Evolutionary conservation across 768 basidiomycete genomes (phyloP).

Genomic region (Saitozyma podzolica): DNA sequence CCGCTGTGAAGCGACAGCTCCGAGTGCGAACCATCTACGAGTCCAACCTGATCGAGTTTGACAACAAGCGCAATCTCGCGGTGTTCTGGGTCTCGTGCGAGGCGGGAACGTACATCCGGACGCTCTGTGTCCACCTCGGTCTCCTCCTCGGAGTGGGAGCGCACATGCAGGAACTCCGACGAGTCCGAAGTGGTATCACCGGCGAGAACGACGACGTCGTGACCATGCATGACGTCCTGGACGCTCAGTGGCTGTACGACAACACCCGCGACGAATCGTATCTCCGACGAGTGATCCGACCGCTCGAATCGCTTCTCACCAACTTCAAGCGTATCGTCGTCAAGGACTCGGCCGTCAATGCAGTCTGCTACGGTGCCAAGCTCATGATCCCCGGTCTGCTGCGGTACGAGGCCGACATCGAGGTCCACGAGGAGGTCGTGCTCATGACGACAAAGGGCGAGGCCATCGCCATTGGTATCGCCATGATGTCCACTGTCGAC

Average conservation of each 20-base stretch:
- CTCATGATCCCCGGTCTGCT: conserved; percentile 98
- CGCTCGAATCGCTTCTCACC: conserved; percentile 87
- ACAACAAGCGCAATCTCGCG: conserved; percentile 91
- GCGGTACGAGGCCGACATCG: conserved; percentile 90
- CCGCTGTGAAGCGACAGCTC: conserved; percentile 96
- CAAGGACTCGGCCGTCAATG: conserved; percentile 98
- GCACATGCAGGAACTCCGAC: conserved; percentile 98
- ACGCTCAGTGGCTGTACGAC: conserved; percentile 98
- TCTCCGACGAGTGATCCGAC: conserved; percentile 88
- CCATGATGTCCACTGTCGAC: conserved; percentile 98
- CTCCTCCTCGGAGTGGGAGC: conserved; percentile 92
- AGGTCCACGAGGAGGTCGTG: conserved; percentile 91
- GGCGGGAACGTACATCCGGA: conserved; percentile 80
- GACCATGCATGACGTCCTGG: conserved; percentile 99
- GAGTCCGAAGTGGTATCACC: conserved; percentile 93
- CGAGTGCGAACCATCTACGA: conserved; percentile 97
- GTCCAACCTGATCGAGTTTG: conserved; percentile 92
- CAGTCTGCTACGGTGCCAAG: conserved; percentile 98
- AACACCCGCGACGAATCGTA: conserved; percentile 97
- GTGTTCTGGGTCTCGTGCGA: conserved; percentile 99
- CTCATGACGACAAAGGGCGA: conserved; percentile 99
- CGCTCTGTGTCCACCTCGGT: conserved; percentile 95
- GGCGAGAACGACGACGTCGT: conserved; percentile 98
- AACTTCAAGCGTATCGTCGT: conserved; percentile 99
- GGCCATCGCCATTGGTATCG: conserved; percentile 89